Percentiles rank a stretch among this genome's conserved stretches.
Evolutionary conservation across 805 yeast genomes (phyloP).

Genomic region (Torulaspora gathmanii): DNA sequence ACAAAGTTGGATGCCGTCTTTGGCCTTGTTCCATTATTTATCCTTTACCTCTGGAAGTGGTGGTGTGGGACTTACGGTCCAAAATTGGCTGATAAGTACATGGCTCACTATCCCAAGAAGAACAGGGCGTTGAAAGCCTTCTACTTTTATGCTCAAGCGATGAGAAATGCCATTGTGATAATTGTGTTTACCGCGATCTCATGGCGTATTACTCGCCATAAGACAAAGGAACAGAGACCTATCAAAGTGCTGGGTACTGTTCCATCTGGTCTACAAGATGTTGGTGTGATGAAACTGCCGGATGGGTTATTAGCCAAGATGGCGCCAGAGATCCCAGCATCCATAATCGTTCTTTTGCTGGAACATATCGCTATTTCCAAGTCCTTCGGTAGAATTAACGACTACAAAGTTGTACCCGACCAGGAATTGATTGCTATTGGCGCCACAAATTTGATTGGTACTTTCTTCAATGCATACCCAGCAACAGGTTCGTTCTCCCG

Average conservation of each 20-base stretch:
- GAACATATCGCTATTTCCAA: slow-evolving; percentile 93
- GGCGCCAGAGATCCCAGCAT: slow-evolving; percentile 79
- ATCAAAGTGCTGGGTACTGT: slow-evolving; percentile 69
- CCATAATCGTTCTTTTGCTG: slow-evolving; percentile 72
- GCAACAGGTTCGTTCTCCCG: slow-evolving; percentile 95
- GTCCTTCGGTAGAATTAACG: slow-evolving; percentile 89
- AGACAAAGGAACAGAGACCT: slow-evolving; percentile 34
- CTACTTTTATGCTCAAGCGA: slow-evolving; percentile 67
- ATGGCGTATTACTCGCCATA: slow-evolving; percentile 64
- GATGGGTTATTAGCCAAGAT: slow-evolving; percentile 52
- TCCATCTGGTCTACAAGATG: slow-evolving; percentile 75
- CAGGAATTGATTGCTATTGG: slow-evolving; percentile 95
- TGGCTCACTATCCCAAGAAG: slow-evolving; percentile 17
- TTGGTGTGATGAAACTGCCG: slow-evolving; percentile 67
- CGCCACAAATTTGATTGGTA: slow-evolving; percentile 82
- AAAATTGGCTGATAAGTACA: slow-evolving; percentile 55
- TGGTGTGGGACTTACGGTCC: slow-evolving; percentile 50
- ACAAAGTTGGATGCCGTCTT: slow-evolving; percentile 82
- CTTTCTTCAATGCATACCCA: slow-evolving; percentile 90
- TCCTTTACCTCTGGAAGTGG: slow-evolving; percentile 71
- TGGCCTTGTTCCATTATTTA: slow-evolving; percentile 68
- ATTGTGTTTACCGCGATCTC: slow-evolving; percentile 78
- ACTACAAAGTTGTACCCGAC: slow-evolving; percentile 85
- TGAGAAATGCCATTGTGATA: slow-evolving; percentile 78
- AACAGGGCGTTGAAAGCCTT: slow-evolving; percentile 31